phyloP scores from a whole-genome alignment of 257 asterid species.

The Solanum virginianum region DNA sequence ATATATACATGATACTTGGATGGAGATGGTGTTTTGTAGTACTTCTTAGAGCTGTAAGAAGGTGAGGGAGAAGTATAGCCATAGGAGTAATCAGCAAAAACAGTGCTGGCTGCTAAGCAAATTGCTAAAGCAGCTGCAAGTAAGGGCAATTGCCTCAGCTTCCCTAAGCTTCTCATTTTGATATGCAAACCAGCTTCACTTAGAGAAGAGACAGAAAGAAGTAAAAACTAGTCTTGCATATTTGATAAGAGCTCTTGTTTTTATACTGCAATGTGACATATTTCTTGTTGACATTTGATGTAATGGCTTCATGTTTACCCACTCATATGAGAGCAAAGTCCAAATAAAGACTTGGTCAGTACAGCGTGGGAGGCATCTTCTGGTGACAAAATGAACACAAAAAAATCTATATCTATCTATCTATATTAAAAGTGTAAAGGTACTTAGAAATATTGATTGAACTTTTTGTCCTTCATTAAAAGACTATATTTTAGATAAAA shows the following conservation, averaged over 20 bases:
- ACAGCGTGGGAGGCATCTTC: background rate
- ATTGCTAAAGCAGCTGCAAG: background rate
- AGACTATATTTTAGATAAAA: too few species aligned
- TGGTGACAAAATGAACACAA: background rate
- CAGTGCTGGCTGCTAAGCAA: background rate
- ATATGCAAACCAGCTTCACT: background rate
- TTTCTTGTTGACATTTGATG: background rate
- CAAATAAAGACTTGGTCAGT: background rate
- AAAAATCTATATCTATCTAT: background rate
- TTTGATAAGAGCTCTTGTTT: background rate
- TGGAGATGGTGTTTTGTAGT: background rate
- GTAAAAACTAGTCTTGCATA: background rate
- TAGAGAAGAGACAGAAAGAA: background rate
- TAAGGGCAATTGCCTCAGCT: background rate
- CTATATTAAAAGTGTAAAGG: too few species aligned
- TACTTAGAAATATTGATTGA: too few species aligned
- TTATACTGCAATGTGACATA: background rate
- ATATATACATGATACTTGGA: background rate
- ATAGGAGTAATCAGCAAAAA: background rate
- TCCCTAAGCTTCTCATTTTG: background rate
- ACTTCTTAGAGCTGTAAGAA: background rate
- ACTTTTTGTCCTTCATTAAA: too few species aligned
- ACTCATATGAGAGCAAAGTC: background rate
- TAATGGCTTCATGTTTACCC: background rate
- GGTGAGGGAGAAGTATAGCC: background rate